A percentile compares a stretch with the other conserved stretches of the same genome.
Conservation (phyloP, 1,284 basidiomycete genomes). For the Boletus semigastroideus region DNA sequence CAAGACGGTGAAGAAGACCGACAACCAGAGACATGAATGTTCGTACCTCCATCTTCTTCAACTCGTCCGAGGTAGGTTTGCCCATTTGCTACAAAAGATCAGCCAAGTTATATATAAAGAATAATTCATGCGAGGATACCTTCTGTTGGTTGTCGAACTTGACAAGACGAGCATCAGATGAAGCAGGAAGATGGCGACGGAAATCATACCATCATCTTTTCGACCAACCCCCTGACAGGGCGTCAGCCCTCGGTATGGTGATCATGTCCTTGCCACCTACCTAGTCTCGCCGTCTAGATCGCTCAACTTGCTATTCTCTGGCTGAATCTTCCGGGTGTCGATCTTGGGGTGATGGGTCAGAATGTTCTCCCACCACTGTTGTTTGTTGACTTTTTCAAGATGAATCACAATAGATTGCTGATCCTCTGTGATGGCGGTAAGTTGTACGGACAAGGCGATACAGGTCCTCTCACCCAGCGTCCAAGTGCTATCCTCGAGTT, state of each 20-base stretch:
- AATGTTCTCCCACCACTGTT: conserved; percentile 98
- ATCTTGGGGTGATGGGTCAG: conserved; percentile 95
- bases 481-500: conserved; percentile 97
- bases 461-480: conserved; percentile 64
- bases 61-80: conserved; percentile 88
- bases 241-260: conserved; percentile 5
- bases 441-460: conserved; percentile 5
- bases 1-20: neutral
- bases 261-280: conserved; percentile 38
- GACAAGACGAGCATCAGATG: conserved; percentile 10
- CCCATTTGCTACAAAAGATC: conserved; percentile 77
- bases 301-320: conserved; percentile 93
- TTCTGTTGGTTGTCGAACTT: conserved; percentile 98
- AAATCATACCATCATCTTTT: conserved; percentile 97
- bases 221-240: conserved; percentile 84
- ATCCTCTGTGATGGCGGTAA: conserved; percentile 62
- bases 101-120: neutral
- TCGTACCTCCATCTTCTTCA: conserved; percentile 83
- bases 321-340: conserved; percentile 95
- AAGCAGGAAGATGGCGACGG: neutral
- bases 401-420: conserved; percentile 72
- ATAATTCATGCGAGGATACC: conserved; percentile 40
- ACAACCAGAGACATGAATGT: neutral
- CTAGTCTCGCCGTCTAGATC: conserved; percentile 94
- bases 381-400: conserved; percentile 84